Conservation (phyloP, 768 basidiomycete species). For the Hirschioporus abietinus region DNA sequence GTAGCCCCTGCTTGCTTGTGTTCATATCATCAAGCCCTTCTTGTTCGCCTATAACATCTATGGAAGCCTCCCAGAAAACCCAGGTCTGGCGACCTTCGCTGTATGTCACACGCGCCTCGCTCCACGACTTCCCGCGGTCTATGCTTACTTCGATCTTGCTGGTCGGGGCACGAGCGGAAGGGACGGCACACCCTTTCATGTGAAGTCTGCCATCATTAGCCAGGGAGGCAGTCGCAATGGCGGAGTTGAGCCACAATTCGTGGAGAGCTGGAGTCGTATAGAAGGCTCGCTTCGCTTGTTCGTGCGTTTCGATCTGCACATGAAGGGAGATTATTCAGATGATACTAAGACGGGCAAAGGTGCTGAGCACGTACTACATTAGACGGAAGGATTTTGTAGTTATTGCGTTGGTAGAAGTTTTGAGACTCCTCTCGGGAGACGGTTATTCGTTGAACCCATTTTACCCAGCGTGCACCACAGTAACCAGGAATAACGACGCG, state of each 20-base stretch:
- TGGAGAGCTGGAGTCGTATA: conserved; percentile 46
- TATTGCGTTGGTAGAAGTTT: conserved; percentile 68
- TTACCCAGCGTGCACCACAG: conserved; percentile 68
- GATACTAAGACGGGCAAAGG: conserved; percentile 5
- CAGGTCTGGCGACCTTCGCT: conserved; percentile 67
- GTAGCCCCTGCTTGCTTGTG: not conserved
- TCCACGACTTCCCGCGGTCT: conserved; percentile 50
- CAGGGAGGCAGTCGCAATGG: conserved; percentile 32
- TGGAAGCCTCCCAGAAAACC: conserved; percentile 58
- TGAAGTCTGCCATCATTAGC: not conserved
- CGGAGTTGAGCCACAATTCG: conserved; percentile 55
- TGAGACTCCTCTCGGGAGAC: conserved; percentile 51
- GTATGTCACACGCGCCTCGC: conserved; percentile 45
- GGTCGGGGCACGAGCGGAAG: conserved; percentile 40
- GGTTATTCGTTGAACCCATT: conserved; percentile 64
- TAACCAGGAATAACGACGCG: conserved; percentile 66
- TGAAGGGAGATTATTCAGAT: conserved; percentile 18
- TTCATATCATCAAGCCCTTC: conserved; percentile 20
- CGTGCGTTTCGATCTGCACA: conserved; percentile 22
- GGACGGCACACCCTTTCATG: conserved; percentile 55
- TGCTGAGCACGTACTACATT: conserved; percentile 28
- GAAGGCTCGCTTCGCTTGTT: conserved; percentile 12
- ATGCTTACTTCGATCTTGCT: conserved; percentile 43
- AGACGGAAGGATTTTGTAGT: conserved; percentile 62
- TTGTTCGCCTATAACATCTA: conserved; percentile 37